phyloP scores from a whole-genome alignment of 2,329 filamentous ascomycete species.

The Graphilbum fragrans region DNA sequence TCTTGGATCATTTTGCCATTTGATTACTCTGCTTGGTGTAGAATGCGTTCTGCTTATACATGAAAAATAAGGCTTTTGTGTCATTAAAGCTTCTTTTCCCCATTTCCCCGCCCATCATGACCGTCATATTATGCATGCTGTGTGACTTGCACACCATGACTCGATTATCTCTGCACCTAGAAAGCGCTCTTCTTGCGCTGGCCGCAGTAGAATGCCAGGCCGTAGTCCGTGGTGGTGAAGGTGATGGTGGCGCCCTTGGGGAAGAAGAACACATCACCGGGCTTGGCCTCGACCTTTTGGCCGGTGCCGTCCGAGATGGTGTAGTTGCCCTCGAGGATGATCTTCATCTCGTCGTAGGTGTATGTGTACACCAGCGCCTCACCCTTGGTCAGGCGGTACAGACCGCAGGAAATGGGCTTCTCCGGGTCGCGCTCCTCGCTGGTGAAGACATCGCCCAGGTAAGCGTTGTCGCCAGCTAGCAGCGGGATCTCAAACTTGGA shows the following conservation, averaged over 20 bases:
- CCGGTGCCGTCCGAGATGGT: slow-evolving; percentile 4
- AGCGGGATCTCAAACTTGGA: slow-evolving; percentile 4
- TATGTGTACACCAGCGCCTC: slow-evolving; percentile 3
- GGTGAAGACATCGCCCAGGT: slow-evolving; percentile 5
- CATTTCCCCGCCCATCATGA: no score
- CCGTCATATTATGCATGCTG: not conserved
- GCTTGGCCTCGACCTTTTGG: slow-evolving; percentile 2
- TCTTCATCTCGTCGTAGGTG: slow-evolving; percentile 7
- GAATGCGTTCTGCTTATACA: no score
- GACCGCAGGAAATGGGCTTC: slow-evolving; percentile 3
- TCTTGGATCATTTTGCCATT: no score
- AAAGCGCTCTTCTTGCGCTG: slow-evolving; percentile 4
- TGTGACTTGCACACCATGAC: not conserved
- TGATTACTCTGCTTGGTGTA: no score
- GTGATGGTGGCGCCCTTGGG: slow-evolving; percentile 4
- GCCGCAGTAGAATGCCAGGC: slow-evolving; percentile 5
- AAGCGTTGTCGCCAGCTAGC: slow-evolving; percentile 3
- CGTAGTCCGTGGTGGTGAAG: slow-evolving; percentile 5
- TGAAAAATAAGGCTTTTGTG: no score
- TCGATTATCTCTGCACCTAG: not conserved
- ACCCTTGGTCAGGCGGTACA: slow-evolving; percentile 5
- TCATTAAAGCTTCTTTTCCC: no score
- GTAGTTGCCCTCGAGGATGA: slow-evolving; percentile 5
- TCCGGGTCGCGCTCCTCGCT: not conserved
- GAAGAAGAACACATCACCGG: slow-evolving; percentile 5